Base-by-base conservation (phyloP, 768 basidiomycete species). In the Dendrothele bispora region DNA sequence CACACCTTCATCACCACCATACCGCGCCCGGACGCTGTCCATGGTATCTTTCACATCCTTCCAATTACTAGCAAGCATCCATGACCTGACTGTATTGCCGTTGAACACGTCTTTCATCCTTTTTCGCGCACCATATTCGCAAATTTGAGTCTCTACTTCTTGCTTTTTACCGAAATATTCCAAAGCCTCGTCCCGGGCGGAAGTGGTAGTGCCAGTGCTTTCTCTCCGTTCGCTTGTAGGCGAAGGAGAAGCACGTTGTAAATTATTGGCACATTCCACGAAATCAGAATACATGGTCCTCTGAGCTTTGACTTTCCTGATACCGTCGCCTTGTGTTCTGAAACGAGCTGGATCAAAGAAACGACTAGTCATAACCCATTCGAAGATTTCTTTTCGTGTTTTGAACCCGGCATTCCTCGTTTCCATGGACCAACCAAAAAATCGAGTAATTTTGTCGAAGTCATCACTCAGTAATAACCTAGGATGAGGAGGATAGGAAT, bases 271-370 rank as follows among this genome's bases (percentile, higher is more conserved):
- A n/a, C n/a, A n/a, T n/a, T n/a, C n/a, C 4, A 82, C 64, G 46
- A 87, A 88, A 40, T 77, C 73, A 8, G 64, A 60, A 55, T 83
- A 86, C 83, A 87, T 84, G 32, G 54, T 64, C 15, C 86, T 73
- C 15, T 70, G 71, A 25, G 59, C 57, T 49, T 69, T 72, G 41
- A 71, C 72, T 53, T 79, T 81, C 54, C 56, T 64, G 40, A 69
- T 65, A 12, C 70, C 71, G 10, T 58, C 54, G 46, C 73, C 73
- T 35, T 38, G 60, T 30, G 55, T 62, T 46, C 44, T 59, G 43
- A 83, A 70, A 14, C 61, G 55, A 12, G 52, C 56, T 2, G 77
- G 69, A 46, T 76, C 64, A 55, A 84, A 86, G 47, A 78, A 77
- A n/a, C 70, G 71, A 8, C 78, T 79, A 4, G 72, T 66, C 2